Evolutionary conservation across 2,329 filamentous ascomycete species (phyloP), one percentile per base, ranked within the genome.

Genomic region (Ceratocystis colombiana): DNA sequence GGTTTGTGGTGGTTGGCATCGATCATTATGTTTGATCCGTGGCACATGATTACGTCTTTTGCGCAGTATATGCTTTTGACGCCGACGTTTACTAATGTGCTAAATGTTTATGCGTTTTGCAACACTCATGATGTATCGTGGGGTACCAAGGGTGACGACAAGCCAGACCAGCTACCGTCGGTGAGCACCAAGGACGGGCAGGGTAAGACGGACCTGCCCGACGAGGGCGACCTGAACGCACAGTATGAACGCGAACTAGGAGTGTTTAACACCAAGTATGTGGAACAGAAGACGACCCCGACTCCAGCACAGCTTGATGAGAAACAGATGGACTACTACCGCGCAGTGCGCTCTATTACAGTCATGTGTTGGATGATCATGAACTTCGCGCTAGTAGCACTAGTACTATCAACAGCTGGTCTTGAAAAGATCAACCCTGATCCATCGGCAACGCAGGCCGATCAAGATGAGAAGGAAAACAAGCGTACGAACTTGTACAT

Each of bases 101-200:
- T 99, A 73, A 97, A 96, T 83, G 91, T 99, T 64, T 99, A 99
- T 78, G 91, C 94, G 68, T 99, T 96, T 84, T 95, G 91, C 86
- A 99, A 99, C 80, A 97, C 93, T 93, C 94, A 99, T 78, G 94
- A 99, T 79, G 94, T 99, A 64, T 97, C 94, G 17, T 99, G 94
- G 94, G 94, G 94, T 73, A 99, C 94, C 53, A 99, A 97, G 77
- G 94, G 94, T 72, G 94, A 97, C 74, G 93, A 96, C 77, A 96
- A 96, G 76, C 83, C 93, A 5, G 91, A 96, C 71, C 92, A 93
- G 73, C 84, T 96, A 64, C 90, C 90, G 1, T 90, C 87, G 0
- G 93, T 94, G 71, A 92, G 87, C 71, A 88, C 92, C 65, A 96
- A 96, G 75, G 89, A 95, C 57, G 93, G 90, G 70, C 77, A 80